These are phyloP conservation scores for Rosa lucieae DNA, from an alignment of 306 rosid species.

Conservation along the genomic window DNA sequence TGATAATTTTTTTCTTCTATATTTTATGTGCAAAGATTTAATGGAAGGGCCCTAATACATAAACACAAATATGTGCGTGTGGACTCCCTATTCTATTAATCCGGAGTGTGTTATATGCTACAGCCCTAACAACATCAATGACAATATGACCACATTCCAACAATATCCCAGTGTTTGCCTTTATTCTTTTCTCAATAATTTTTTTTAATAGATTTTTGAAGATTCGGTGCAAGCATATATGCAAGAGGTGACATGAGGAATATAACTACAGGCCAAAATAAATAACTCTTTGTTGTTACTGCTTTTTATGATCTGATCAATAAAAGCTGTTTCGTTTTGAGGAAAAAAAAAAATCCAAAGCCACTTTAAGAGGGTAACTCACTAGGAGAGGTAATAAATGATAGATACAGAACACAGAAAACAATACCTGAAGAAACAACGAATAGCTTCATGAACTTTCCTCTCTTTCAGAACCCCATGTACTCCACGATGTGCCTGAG, in stretches of 20 bases:
- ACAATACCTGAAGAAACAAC: conserved; percentile 86
- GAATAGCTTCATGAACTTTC: conserved; percentile 73
- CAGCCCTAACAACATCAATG: not conserved
- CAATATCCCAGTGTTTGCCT: not conserved
- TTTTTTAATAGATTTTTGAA: not conserved
- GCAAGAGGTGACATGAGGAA: not conserved
- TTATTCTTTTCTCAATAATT: not conserved
- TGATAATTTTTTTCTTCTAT: not conserved
- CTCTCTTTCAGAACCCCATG: conserved; percentile 66
- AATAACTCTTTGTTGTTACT: not conserved
- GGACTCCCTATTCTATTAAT: too few species aligned
- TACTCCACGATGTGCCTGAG: conserved; percentile 74
- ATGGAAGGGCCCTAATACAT: not conserved
- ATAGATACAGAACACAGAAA: not conserved
- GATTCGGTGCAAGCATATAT: not conserved
- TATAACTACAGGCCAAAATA: not conserved
- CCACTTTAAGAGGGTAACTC: not conserved
- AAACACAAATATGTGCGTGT: not conserved
- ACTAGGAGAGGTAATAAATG: not conserved
- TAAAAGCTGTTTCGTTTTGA: not conserved
- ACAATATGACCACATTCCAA: not conserved
- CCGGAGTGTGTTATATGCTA: not conserved
- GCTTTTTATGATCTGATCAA: not conserved
- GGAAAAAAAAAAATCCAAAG: not conserved
- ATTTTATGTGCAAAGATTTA: not conserved